Evolutionary conservation across 1,139 yeast species (phyloP).

Genomic region (Taphrina sp.): DNA sequence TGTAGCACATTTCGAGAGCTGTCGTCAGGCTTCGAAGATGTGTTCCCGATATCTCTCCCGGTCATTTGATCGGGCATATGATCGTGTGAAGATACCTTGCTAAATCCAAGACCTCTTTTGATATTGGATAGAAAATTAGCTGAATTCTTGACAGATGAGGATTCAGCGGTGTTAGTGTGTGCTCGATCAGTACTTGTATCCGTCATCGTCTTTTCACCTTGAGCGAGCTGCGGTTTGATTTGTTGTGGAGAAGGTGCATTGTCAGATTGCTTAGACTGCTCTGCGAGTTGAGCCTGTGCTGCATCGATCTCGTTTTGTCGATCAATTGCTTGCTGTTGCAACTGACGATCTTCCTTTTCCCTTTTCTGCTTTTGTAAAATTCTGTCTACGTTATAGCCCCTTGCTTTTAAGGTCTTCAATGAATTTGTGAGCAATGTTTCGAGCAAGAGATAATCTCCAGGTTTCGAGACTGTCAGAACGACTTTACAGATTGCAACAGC

Average conservation of each 20-base stretch:
- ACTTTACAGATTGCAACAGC: constrained; percentile 44
- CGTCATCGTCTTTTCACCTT: background rate
- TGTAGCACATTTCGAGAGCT: background rate
- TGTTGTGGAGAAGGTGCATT: background rate
- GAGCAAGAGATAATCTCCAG: constrained; percentile 47
- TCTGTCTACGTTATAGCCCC: constrained; percentile 48
- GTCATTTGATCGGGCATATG: background rate
- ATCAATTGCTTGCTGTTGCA: constrained; percentile 27
- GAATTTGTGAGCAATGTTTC: constrained; percentile 45
- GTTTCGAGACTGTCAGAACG: constrained; percentile 43
- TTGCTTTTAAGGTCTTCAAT: constrained; percentile 43
- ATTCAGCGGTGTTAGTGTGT: background rate
- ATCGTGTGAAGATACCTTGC: background rate
- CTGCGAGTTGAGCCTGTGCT: constrained; percentile 29
- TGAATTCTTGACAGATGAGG: background rate
- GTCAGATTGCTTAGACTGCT: background rate
- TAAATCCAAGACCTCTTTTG: constrained; percentile 16
- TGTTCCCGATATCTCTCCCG: background rate
- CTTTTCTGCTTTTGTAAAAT: constrained; percentile 41
- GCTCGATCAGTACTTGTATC: background rate
- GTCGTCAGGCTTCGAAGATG: background rate
- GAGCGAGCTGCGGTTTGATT: background rate
- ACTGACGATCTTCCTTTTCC: constrained; percentile 35
- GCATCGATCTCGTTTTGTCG: constrained; percentile 28
- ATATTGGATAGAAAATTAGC: constrained; percentile 11